phyloP scores from a whole-genome alignment of 148 eudicot species.

The Camellia granthamiana region DNA sequence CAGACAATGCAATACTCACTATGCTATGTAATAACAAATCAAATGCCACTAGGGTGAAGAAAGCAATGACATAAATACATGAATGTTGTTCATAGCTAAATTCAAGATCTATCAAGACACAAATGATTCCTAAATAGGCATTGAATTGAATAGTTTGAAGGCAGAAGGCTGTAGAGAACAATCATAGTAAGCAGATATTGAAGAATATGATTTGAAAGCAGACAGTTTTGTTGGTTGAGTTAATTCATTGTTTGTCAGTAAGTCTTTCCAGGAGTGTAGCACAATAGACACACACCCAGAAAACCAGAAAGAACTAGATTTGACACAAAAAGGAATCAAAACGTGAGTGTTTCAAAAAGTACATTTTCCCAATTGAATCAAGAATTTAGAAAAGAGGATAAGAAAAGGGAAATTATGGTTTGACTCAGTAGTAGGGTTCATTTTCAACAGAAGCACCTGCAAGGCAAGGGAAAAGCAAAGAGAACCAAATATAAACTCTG shows the following conservation, averaged over 20 bases:
- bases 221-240: neutral
- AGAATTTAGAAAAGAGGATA: neutral
- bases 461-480: constrained; percentile 1
- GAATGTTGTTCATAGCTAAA: neutral
- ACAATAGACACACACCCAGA: neutral
- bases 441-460: neutral
- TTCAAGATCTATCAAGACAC: no score
- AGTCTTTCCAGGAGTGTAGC: neutral
- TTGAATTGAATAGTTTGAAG: neutral
- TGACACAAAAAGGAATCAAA: neutral
- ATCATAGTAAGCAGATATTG: neutral
- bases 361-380: constrained; percentile 7
- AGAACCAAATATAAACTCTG: neutral
- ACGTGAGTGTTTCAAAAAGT: neutral
- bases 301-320: constrained; percentile 2
- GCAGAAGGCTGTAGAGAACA: neutral
- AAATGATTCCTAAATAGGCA: neutral
- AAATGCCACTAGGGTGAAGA: constrained; percentile 12
- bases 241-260: neutral
- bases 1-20: neutral
- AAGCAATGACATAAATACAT: constrained; percentile 5
- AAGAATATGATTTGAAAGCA: neutral
- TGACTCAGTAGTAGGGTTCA: neutral
- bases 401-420: constrained; percentile 2
- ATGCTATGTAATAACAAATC: neutral